Percentiles rank a stretch among this genome's conserved stretches.
Conservation (phyloP, 1,284 basidiomycete genomes). For the Malassezia arunalokei region DNA sequence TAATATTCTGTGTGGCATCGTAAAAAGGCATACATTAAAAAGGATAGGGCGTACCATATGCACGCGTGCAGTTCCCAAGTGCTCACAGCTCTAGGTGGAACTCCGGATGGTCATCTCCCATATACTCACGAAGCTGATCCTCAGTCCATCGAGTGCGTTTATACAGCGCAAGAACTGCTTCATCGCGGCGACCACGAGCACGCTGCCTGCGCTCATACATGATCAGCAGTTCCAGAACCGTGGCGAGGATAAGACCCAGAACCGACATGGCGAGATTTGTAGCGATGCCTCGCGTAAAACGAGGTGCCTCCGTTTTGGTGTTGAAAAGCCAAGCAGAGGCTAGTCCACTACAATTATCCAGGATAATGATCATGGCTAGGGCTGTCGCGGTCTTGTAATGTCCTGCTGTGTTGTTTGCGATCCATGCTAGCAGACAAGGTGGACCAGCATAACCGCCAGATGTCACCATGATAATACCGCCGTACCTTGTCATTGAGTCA, state of each 20-base stretch:
- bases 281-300: constrained; percentile 23
- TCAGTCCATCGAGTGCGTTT: constrained; percentile 20
- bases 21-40: too few species aligned
- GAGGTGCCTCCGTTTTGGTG: constrained; percentile 19
- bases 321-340: constrained; percentile 24
- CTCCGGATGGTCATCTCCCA: constrained; percentile 37
- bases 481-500: constrained; percentile 19
- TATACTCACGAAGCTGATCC: constrained; percentile 24
- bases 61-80: too few species aligned
- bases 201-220: constrained; percentile 22
- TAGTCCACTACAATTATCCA: constrained; percentile 35
- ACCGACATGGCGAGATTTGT: constrained; percentile 26
- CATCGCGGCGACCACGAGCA: constrained; percentile 23
- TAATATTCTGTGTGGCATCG: too few species aligned
- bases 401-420: constrained; percentile 21
- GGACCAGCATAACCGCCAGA: constrained; percentile 23
- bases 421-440: constrained; percentile 11
- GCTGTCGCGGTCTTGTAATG: constrained; percentile 34
- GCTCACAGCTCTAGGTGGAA: constrained; percentile 18
- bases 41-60: too few species aligned
- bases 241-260: constrained; percentile 19
- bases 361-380: constrained; percentile 30
- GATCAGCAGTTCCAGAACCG: constrained; percentile 26
- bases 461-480: constrained; percentile 29
- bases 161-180: constrained; percentile 19